Evolutionary conservation across 768 basidiomycete species (phyloP).

Genomic region (Mrakia frigida): DNA sequence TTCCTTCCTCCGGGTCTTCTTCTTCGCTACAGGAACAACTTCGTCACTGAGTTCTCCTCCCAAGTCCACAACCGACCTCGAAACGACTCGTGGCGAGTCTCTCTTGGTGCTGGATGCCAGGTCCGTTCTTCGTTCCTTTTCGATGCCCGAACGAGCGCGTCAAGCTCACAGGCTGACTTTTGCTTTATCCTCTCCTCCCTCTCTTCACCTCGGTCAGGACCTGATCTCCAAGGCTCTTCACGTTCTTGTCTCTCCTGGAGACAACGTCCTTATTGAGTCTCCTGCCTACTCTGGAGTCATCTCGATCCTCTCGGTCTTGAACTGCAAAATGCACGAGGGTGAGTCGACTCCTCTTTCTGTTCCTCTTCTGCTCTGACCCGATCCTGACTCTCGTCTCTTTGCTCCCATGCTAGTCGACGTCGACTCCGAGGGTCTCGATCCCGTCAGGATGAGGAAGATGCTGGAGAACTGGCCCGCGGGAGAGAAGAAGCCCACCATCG

Average conservation of each 20-base stretch:
- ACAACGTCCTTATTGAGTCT: slow-evolving; percentile 73
- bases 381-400: too few relatives aligned
- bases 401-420: too few relatives aligned
- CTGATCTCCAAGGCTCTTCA: slow-evolving; percentile 74
- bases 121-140: background rate
- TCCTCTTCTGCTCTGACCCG: too few relatives aligned
- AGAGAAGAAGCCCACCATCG: slow-evolving; percentile 66
- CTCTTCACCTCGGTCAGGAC: slow-evolving; percentile 47
- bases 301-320: slow-evolving; percentile 39
- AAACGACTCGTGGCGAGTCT: slow-evolving; percentile 61
- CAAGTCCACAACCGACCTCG: slow-evolving; percentile 31
- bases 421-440: slow-evolving; percentile 65
- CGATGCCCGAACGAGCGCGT: too few relatives aligned
- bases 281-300: slow-evolving; percentile 59
- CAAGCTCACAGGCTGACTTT: too few relatives aligned
- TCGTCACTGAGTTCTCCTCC: slow-evolving; percentile 34
- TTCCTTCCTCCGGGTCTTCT: too few relatives aligned
- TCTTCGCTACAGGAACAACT: slow-evolving; percentile 7
- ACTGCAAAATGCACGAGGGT: slow-evolving; percentile 47
- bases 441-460: slow-evolving; percentile 57
- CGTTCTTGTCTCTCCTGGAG: slow-evolving; percentile 69
- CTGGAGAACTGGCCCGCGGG: slow-evolving; percentile 68
- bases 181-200: background rate
- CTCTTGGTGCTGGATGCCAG: slow-evolving; percentile 77
- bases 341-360: too few relatives aligned